Base-by-base conservation (phyloP, 73 alveolate genomes). In the Paramecium biaurelia region DNA sequence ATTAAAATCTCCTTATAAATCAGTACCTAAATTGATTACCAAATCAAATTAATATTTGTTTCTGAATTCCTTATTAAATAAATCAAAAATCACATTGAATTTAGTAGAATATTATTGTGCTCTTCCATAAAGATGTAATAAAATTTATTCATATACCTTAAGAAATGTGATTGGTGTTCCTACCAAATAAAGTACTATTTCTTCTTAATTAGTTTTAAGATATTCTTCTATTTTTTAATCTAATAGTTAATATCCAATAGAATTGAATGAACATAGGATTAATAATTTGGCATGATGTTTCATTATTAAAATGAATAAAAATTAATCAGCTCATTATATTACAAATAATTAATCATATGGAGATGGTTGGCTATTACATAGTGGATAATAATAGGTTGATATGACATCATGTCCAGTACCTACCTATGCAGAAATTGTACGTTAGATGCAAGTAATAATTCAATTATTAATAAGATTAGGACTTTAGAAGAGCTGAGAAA, bases 401-500 rank as follows among this genome's bases (percentile, higher is more conserved):
- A 24, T 79, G 56, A 79, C 45, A 30, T 42, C 47, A 43, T 32
- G 74, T 24, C 56, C 90, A 11, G 90, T 79, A 7, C 90, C 90
- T 14, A 79, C 90, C 0, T 79, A 79, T 42, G 90, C 90, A 23
- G 90, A 79, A 23, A 79, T 79, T 23, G 90, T 79, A 12, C 45
- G 90, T 30, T 12, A 79, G 8, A 79, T 79, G 90, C 74, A 79
- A 18, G 90, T 79, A 12, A 30, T 12, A 7, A 20, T 18, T 18
- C 30, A 11, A 41, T 42, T 9, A 43, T 7, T 43, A 12, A 74
- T n/a, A 43, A 2, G 15, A 34, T 15, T 43, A 79, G 90, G 90
- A 79, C 56, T 79, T 79, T 45, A 79, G 90, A 34, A 79, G 90
- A 79, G 90, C 90, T 38, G 90, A 79, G 9, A 79, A 79, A 45